phyloP scores from a whole-genome alignment of 1,284 basidiomycete genomes.

The Rhodotorula sp. region DNA sequence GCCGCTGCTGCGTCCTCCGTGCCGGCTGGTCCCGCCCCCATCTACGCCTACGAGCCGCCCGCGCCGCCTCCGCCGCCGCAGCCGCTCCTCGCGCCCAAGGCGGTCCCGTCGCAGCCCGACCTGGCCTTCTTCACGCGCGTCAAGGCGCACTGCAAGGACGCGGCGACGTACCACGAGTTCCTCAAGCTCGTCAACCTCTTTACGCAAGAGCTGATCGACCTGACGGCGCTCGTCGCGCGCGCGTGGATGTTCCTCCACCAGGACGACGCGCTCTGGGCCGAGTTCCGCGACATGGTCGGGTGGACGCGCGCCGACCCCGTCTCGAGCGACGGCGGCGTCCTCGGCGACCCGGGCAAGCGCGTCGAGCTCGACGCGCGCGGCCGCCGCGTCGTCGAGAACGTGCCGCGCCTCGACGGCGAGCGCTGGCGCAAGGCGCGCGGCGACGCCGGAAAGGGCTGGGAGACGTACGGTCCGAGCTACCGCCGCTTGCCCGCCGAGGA shows the following conservation, averaged over 20 bases:
- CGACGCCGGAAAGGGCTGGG: slow-evolving; percentile 47
- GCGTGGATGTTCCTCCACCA: slow-evolving; percentile 75
- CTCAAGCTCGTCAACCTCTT: slow-evolving; percentile 92
- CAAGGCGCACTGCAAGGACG: slow-evolving; percentile 63
- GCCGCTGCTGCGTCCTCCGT: background rate
- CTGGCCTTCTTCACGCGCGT: slow-evolving; percentile 85
- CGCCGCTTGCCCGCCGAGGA: slow-evolving; percentile 87
- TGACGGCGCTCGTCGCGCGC: slow-evolving; percentile 75
- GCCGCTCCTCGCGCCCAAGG: slow-evolving; percentile 38
- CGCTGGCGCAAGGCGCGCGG: slow-evolving; percentile 49
- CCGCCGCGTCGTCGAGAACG: slow-evolving; percentile 50
- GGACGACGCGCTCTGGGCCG: slow-evolving; percentile 72
- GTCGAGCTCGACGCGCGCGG: slow-evolving; percentile 40
- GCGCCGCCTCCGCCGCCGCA: slow-evolving; percentile 40
- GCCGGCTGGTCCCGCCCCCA: slow-evolving; percentile 11
- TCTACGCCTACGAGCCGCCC: slow-evolving; percentile 39
- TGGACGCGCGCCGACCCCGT: slow-evolving; percentile 52
- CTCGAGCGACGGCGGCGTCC: slow-evolving; percentile 9
- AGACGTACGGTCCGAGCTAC: slow-evolving; percentile 80
- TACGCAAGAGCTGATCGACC: slow-evolving; percentile 85
- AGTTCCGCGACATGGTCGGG: slow-evolving; percentile 83
- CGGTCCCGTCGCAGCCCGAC: slow-evolving; percentile 40
- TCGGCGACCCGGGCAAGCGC: slow-evolving; percentile 34
- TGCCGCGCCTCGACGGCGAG: slow-evolving; percentile 47
- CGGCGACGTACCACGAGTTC: slow-evolving; percentile 91